Conservation (phyloP, 192 early-diverging fungal species). For the Polychytrium aggregatum region DNA sequence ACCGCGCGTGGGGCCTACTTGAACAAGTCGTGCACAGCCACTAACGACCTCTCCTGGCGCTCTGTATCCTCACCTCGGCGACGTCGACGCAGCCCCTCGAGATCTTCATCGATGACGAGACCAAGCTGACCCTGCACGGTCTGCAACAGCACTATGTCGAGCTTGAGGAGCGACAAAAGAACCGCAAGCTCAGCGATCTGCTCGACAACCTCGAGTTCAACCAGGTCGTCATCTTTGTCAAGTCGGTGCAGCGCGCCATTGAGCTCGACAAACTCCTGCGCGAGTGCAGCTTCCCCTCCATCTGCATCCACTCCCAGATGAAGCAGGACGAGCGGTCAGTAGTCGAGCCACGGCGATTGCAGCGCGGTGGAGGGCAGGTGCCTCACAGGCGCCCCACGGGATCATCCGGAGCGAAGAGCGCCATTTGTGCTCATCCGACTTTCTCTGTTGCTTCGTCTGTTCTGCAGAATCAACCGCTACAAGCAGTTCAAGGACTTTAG, state of each 20-base stretch:
- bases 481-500: constrained; percentile 91
- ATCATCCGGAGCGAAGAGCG: neutral
- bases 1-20: too few relatives aligned
- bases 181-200: constrained; percentile 84
- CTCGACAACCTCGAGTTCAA: constrained; percentile 95
- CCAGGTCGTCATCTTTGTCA: constrained; percentile 96
- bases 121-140: constrained; percentile 95
- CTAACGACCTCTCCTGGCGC: too few relatives aligned
- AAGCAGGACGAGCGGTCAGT: constrained; percentile 74
- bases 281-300: constrained; percentile 88
- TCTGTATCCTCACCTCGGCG: constrained; percentile 2
- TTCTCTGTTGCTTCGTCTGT: neutral
- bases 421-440: neutral
- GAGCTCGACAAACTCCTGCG: constrained; percentile 76
- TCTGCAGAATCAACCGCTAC: constrained; percentile 67
- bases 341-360: neutral
- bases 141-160: constrained; percentile 91
- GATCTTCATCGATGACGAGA: constrained; percentile 96
- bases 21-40: too few relatives aligned
- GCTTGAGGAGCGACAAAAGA: constrained; percentile 77
- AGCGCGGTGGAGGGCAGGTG: too few relatives aligned
- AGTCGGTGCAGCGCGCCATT: constrained; percentile 76
- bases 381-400: neutral
- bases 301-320: constrained; percentile 86
- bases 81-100: constrained; percentile 84